Conservation (phyloP, 164 flowering plant genomes). For the Malania oleifera region DNA sequence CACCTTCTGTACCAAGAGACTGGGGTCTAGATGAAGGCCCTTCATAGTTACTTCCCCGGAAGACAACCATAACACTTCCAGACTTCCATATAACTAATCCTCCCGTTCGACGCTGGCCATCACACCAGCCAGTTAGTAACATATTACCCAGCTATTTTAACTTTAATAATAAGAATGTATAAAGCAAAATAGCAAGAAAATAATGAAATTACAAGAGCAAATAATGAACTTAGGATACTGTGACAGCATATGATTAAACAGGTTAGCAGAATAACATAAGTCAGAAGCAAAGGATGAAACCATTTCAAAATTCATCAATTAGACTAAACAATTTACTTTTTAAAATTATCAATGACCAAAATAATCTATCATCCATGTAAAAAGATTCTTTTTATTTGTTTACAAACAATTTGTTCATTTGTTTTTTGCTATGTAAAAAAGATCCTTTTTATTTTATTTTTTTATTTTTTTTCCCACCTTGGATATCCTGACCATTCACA, state of each 20-base stretch:
- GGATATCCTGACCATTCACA: too few relatives aligned
- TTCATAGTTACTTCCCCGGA: conserved; percentile 71
- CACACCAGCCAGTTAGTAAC: conserved; percentile 24
- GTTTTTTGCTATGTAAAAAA: too few relatives aligned
- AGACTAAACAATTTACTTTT: too few relatives aligned
- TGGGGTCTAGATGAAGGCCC: conserved; percentile 53
- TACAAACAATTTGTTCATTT: too few relatives aligned
- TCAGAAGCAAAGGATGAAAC: too few relatives aligned
- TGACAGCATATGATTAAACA: not conserved
- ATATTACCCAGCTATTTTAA: not conserved
- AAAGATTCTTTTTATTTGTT: too few relatives aligned
- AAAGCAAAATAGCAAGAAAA: not conserved
- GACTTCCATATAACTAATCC: conserved; percentile 90
- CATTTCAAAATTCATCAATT: too few relatives aligned
- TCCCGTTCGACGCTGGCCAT: conserved; percentile 86
- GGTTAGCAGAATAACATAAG: too few relatives aligned
- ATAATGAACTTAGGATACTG: not conserved
- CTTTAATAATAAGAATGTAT: not conserved
- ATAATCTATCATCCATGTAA: too few relatives aligned
- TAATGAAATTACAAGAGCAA: not conserved
- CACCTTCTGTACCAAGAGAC: conserved; percentile 24
- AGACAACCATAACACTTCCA: conserved; percentile 97
- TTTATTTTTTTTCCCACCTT: too few relatives aligned
- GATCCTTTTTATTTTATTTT: too few relatives aligned
- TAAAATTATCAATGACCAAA: too few relatives aligned